Base-by-base conservation (phyloP, 306 rosid species). In the Erythrophleum fordii region DNA sequence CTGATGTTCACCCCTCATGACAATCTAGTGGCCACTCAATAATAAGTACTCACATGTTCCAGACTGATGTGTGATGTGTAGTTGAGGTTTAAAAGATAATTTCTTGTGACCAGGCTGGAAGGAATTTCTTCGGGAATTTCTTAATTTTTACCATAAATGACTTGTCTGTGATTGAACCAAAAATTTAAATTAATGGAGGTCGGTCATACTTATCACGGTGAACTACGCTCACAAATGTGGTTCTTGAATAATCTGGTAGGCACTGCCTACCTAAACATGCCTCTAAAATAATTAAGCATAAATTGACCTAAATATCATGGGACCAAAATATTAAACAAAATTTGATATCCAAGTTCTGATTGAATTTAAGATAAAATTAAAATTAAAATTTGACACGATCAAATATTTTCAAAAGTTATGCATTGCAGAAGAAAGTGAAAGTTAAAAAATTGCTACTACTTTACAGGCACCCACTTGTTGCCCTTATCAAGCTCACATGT, bases 401-500 rank as follows among this genome's bases (percentile, higher is more conserved):
- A 61, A 61, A 5, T 28, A 29, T 31, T 13, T 14, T 49, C 0
- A 29, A 17, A 12, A 61, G 68, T 13, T 5, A 28, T 26, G 18
- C 1, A 61, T 29, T 26, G 42, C 69, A 29, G 69, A 62, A 62
- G 69, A 34, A 34, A 62, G 69, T 62, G 69, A 62, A 5, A 62
- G 48, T 65, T 7, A 35, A 23, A 66, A 39, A 37, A 37, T 66
- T 1, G n/a, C 0, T 28, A 41, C 2, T 62, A 59, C 65, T 69
- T 73, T 69, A 29, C 95, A 95, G 99, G 98, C 18, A 82, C 89
- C n/a, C 96, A 85, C 26, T 59, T 93, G 78, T 56, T 89, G 25
- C 92, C 98, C 20, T 87, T 93, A 79, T 78, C 99, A 69, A 79
- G 87, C 84, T 79, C 98, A 59, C 89, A 89, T n/a, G 85, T 86